Percentiles rank a stretch among this genome's conserved stretches.
Conservation (phyloP, 805 yeast genomes). For the Wickerhamiella sorbophila region DNA sequence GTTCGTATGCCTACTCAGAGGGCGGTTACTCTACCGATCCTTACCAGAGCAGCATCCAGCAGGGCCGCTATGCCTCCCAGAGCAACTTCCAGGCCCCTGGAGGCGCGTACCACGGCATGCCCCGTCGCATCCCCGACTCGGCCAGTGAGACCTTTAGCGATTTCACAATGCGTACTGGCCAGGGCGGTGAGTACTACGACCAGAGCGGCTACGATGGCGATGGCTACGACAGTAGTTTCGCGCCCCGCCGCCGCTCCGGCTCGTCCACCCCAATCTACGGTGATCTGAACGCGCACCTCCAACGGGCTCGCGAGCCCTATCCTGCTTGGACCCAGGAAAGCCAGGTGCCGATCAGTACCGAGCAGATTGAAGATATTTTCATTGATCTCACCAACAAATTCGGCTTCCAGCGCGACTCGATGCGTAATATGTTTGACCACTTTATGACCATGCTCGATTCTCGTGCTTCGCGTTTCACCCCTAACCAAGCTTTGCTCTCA, state of each 20-base stretch:
- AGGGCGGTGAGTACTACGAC: slow-evolving; percentile 28
- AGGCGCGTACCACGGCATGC: slow-evolving; percentile 10
- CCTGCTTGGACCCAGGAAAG: slow-evolving; percentile 99
- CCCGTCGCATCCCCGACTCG: slow-evolving; percentile 19
- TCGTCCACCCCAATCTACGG: slow-evolving; percentile 91
- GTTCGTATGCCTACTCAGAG: slow-evolving; percentile 17
- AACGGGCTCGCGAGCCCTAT: slow-evolving; percentile 68
- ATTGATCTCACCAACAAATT: slow-evolving; percentile 43
- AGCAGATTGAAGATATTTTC: slow-evolving; percentile 49
- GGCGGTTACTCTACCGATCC: slow-evolving; percentile 31
- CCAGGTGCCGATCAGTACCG: slow-evolving; percentile 59
- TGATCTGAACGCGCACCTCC: slow-evolving; percentile 24
- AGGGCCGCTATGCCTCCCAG: slow-evolving; percentile 20
- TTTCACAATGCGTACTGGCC: slow-evolving; percentile 31
- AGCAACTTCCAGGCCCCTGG: slow-evolving; percentile 21
- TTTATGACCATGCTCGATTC: slow-evolving; percentile 74
- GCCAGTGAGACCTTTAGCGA: slow-evolving; percentile 30
- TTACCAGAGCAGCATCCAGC: slow-evolving; percentile 28
- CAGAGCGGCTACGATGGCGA: slow-evolving; percentile 19
- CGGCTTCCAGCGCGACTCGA: slow-evolving; percentile 75
- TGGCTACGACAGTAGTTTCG: slow-evolving; percentile 22
- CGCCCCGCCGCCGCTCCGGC: slow-evolving; percentile 55
- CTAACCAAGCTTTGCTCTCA: slow-evolving; percentile 54
- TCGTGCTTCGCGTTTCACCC: slow-evolving; percentile 64
- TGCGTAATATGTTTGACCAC: slow-evolving; percentile 68